Evolutionary conservation across 2,329 filamentous ascomycete species (phyloP), one percentile per base, ranked within the genome.

Genomic region (Nothophoma quercina): DNA sequence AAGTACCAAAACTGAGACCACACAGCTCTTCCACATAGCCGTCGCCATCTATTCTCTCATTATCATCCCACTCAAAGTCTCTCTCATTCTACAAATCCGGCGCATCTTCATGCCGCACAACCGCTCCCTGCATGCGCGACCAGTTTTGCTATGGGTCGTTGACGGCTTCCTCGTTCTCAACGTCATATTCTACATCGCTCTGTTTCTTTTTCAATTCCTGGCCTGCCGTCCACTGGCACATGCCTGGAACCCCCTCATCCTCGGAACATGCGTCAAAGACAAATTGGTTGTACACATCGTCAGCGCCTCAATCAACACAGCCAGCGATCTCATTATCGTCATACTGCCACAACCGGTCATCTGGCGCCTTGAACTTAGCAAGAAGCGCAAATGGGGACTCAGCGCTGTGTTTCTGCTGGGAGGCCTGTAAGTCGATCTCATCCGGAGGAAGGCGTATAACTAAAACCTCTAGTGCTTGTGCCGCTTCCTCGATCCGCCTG

Each of bases 311-410:
- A 55, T 62, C 49, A 67, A 67, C 48, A 57, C 50, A 6, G 51
- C 51, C 8, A 61, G 58, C 33, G 64, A 65, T 35, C 29, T 64
- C 3, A 48, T 63, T 16, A 47, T 60, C n/a, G 35, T 67, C 2
- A 29, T 55, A 1, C 43, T 67, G 5, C 64, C 64, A 4, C 56
- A 63, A 23, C 56, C 57, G 13, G 44, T 60, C 3, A 62, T 67
- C 22, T 62, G 55, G 58, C 33, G 29, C 1, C 48, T 66, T 29
- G 48, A 58, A 12, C 42, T 63, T 22, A 42, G 42, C 5, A 33
- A 10, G 10, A 50, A 41, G 42, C 40, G 51, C 5, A 62, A 58
- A 26, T 46, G 32, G 42, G 59, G 51, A 9, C 42, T 64, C 1
- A 56, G 53, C 30, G 50, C 48, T 6, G 59, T 59, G 1, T 62